A percentile compares a stretch with the other conserved stretches of the same genome.
Evolutionary conservation across 139 green algal genomes (phyloP).

Genomic region (Eudorina sp.): DNA sequence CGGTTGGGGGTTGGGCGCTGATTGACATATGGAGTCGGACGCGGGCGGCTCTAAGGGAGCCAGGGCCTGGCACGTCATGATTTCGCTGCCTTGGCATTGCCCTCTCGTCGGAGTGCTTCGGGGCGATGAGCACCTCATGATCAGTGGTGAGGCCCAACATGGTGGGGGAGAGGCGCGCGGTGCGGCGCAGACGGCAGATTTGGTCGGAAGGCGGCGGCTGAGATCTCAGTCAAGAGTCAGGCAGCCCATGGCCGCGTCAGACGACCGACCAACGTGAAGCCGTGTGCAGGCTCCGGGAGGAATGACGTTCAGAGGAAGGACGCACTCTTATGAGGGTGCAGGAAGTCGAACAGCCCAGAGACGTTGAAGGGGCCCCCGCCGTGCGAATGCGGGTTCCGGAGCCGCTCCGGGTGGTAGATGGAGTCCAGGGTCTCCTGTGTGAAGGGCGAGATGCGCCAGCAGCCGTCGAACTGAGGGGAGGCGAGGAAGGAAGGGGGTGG

Average conservation of each 20-base stretch:
- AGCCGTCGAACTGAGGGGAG: conserved; percentile 34
- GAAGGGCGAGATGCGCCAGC: conserved; percentile 44
- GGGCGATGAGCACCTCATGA: no score
- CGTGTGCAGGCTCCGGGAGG: neutral
- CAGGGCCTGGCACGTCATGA: no score
- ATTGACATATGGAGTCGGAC: neutral
- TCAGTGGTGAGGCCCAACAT: no score
- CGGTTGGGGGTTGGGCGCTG: neutral
- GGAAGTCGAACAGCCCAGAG: conserved; percentile 13
- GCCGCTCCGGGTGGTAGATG: conserved; percentile 40
- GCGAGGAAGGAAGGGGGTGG: neutral
- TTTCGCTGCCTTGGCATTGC: no score
- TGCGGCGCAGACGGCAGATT: neutral
- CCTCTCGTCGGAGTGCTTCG: no score
- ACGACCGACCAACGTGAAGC: neutral
- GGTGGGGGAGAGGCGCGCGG: neutral
- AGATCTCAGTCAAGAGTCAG: neutral
- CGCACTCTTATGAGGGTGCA: neutral
- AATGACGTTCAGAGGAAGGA: neutral
- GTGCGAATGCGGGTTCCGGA: neutral
- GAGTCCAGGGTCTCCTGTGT: conserved; percentile 33
- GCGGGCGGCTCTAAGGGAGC: neutral
- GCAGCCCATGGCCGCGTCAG: no score
- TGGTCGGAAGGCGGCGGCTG: neutral
- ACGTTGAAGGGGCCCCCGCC: neutral